phyloP scores from a whole-genome alignment of 768 basidiomycete species.

The Boletus insuetus region DNA sequence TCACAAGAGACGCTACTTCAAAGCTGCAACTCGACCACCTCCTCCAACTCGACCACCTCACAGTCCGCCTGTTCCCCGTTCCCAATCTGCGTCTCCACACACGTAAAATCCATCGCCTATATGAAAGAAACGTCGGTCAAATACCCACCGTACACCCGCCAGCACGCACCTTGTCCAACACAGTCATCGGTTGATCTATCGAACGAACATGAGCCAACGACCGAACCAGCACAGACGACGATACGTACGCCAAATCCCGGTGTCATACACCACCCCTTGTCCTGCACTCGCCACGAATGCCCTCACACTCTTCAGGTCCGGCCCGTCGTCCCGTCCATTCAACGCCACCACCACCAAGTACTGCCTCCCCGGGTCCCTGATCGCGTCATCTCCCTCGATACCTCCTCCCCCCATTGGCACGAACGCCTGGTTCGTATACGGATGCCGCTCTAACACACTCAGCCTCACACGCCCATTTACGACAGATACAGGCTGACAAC shows the following conservation, averaged over 20 bases:
- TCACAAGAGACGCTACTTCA: neutral
- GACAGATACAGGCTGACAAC: constrained; percentile 57
- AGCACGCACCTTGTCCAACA: constrained; percentile 59
- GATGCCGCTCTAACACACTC: constrained; percentile 83
- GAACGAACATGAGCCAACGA: constrained; percentile 6
- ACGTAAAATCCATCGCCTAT: constrained; percentile 76
- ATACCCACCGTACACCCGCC: neutral
- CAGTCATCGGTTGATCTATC: constrained; percentile 91
- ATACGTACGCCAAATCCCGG: constrained; percentile 86
- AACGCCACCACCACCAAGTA: constrained; percentile 89
- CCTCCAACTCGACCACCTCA: constrained; percentile 63
- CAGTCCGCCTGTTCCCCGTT: constrained; percentile 77
- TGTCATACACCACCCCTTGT: constrained; percentile 86
- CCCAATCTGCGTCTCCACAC: constrained; percentile 92
- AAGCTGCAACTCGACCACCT: neutral
- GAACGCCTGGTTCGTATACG: constrained; percentile 88
- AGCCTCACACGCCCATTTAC: constrained; percentile 54
- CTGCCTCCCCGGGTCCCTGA: constrained; percentile 45
- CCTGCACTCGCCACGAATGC: constrained; percentile 79
- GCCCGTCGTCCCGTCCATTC: constrained; percentile 72
- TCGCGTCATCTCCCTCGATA: constrained; percentile 40
- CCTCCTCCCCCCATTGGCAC: constrained; percentile 81
- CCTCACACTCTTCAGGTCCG: constrained; percentile 69
- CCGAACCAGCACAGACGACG: neutral
- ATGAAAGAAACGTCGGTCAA: too few species aligned